These are phyloP conservation scores for Cenococcum geophilum DNA, from an alignment of 495 filamentous ascomycete species.

Conservation along the genomic window DNA sequence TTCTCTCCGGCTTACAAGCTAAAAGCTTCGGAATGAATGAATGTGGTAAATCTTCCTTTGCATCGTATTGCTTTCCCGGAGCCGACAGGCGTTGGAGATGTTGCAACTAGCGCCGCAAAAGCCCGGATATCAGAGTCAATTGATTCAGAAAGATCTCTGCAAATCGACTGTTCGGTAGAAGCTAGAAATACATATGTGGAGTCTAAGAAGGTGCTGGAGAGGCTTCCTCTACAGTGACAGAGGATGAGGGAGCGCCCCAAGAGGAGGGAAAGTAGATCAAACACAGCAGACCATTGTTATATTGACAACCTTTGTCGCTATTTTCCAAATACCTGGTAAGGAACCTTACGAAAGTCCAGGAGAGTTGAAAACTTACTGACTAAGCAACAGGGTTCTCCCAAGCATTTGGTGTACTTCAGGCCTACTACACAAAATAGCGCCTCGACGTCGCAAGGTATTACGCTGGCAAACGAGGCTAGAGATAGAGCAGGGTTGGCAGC, in stretches of 20 bases:
- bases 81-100: neutral
- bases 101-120: neutral
- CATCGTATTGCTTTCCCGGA: neutral
- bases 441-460: conserved; percentile 1
- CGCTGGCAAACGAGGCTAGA: neutral
- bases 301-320: neutral
- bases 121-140: neutral
- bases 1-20: too few relatives aligned
- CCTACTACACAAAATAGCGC: conserved; percentile 7
- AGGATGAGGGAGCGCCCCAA: neutral
- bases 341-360: neutral
- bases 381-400: conserved; percentile 3
- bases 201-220: neutral
- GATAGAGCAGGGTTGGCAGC: conserved; percentile 6
- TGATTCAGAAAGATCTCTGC: neutral
- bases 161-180: neutral
- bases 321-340: neutral
- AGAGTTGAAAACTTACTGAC: neutral
- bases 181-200: neutral
- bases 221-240: neutral
- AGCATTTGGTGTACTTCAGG: conserved; percentile 14
- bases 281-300: conserved; percentile 4
- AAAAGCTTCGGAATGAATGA: too few relatives aligned
- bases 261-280: neutral
- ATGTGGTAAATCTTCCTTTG: too few relatives aligned